Percentiles rank a stretch among this genome's conserved stretches.
phyloP scores from a whole-genome alignment of 306 rosid genomes.

The Cucumis melo region DNA sequence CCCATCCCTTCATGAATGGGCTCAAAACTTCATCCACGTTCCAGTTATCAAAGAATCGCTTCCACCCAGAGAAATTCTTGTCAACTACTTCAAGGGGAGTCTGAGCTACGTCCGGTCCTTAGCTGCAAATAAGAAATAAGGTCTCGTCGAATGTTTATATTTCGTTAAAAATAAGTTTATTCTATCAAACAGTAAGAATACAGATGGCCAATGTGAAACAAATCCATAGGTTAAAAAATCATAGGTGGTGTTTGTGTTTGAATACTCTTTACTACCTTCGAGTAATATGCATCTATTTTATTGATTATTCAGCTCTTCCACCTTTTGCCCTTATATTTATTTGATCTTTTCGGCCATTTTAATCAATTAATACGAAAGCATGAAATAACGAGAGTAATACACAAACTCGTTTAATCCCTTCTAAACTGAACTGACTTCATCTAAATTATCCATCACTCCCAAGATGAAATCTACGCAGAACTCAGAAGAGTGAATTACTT shows the following conservation, averaged over 20 bases:
- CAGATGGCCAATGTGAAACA: neutral
- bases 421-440: neutral
- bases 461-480: neutral
- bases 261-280: neutral
- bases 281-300: neutral
- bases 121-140: neutral
- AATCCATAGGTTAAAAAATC: neutral
- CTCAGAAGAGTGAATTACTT: neutral
- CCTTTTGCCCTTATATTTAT: neutral
- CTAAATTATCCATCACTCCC: neutral
- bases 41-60: constrained; percentile 32
- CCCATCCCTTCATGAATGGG: constrained; percentile 42
- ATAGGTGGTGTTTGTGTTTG: neutral
- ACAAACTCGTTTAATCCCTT: neutral
- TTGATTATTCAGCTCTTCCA: neutral
- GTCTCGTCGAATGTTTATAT: neutral
- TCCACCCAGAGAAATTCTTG: constrained; percentile 5
- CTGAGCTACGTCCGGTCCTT: constrained; percentile 3
- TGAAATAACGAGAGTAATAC: neutral
- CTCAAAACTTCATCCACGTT: constrained; percentile 26
- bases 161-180: neutral
- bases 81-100: constrained; percentile 2
- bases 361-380: neutral
- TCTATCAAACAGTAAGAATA: neutral
- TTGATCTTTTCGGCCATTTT: neutral